A percentile compares a stretch with the other conserved stretches of the same genome.
These are phyloP conservation scores for Lasiodiplodia gonubiensis DNA, from an alignment of 2,329 filamentous ascomycete genomes.

Conservation along the genomic window DNA sequence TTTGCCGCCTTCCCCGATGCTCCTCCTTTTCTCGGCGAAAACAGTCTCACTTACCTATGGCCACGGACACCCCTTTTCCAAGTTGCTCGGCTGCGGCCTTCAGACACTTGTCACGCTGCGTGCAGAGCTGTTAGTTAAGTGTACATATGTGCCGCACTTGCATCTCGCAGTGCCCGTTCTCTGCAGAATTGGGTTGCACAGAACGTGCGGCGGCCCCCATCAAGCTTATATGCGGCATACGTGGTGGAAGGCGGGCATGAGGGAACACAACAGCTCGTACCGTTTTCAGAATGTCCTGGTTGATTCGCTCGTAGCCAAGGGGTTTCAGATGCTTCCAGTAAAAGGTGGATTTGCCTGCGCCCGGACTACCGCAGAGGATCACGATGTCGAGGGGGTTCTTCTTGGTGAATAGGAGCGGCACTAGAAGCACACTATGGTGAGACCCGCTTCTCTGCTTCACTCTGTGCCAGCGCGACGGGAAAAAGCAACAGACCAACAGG, in stretches of 20 bases:
- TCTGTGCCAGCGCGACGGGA: neutral
- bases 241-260: constrained; percentile 26
- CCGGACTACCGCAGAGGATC: constrained; percentile 86
- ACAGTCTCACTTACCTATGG: constrained; percentile 69
- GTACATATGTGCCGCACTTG: constrained; percentile 28
- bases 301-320: constrained; percentile 81
- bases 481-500: constrained; percentile 19
- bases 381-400: constrained; percentile 74
- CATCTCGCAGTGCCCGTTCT: constrained; percentile 24
- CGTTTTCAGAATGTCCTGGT: constrained; percentile 86
- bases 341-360: constrained; percentile 90
- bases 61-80: constrained; percentile 70
- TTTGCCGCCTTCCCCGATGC: neutral
- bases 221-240: constrained; percentile 23
- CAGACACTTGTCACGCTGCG: constrained; percentile 66
- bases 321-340: constrained; percentile 80
- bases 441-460: constrained; percentile 6
- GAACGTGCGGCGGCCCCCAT: constrained; percentile 35
- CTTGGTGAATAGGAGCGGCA: constrained; percentile 57
- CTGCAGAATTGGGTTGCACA: constrained; percentile 28
- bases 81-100: constrained; percentile 73
- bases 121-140: constrained; percentile 40
- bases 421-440: constrained; percentile 30
- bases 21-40: constrained; percentile 12
- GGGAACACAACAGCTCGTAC: constrained; percentile 47